Conservation (phyloP, 2,329 filamentous ascomycete species). For the Ophiostoma pallidulum region DNA sequence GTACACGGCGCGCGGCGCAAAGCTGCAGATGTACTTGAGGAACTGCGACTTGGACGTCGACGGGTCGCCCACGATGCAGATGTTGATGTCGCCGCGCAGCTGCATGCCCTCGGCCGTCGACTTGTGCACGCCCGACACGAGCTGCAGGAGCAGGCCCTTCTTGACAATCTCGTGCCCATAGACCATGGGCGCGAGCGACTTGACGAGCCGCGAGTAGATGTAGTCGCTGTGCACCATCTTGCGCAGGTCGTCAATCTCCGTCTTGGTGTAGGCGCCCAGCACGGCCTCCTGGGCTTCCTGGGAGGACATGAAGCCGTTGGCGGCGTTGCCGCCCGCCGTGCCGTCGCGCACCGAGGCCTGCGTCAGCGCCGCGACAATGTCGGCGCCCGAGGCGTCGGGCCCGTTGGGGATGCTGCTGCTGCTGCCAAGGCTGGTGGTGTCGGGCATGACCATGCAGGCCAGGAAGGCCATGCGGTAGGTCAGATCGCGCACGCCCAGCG, state of each 20-base stretch:
- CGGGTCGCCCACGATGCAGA: conserved; percentile 94
- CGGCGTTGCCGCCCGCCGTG: conserved; percentile 23
- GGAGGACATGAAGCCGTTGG: conserved; percentile 43
- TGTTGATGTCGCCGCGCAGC: conserved; percentile 94
- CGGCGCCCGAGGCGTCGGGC: conserved; percentile 58
- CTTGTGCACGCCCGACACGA: conserved; percentile 94
- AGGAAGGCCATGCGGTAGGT: conserved; percentile 96
- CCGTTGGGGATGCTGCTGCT: conserved; percentile 40
- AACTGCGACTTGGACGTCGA: conserved; percentile 98
- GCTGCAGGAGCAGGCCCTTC: conserved; percentile 85
- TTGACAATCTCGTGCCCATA: conserved; percentile 97
- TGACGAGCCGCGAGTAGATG: conserved; percentile 86
- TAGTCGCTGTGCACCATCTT: conserved; percentile 91
- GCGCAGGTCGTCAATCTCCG: conserved; percentile 86
- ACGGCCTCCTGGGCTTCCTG: conserved; percentile 83
- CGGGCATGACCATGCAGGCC: conserved; percentile 89
- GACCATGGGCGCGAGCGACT: conserved; percentile 91
- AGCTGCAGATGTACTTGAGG: conserved; percentile 93
- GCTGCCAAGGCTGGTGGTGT: conserved; percentile 71
- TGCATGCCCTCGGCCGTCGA: conserved; percentile 89
- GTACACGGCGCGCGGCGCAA: conserved; percentile 93
- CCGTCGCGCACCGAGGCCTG: conserved; percentile 59
- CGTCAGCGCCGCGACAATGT: conserved; percentile 77
- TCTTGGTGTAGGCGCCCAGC: conserved; percentile 70
- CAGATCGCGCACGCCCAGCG: conserved; percentile 86